phyloP scores from a whole-genome alignment of 768 basidiomycete species.

The Trametes gibbosa region DNA sequence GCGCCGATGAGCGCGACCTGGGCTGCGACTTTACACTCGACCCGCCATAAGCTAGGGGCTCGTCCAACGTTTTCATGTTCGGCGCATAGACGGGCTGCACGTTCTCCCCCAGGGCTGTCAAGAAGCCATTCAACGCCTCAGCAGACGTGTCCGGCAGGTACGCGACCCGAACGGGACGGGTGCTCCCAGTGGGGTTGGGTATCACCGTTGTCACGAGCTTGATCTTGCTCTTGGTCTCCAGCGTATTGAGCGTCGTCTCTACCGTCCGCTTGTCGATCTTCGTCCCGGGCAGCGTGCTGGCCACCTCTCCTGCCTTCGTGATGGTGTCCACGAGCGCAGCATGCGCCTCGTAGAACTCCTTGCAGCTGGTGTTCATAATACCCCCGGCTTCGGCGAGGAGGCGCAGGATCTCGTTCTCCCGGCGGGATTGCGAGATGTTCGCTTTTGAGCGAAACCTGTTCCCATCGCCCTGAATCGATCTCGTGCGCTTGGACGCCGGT shows the following conservation, averaged over 20 bases:
- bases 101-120: conserved; percentile 49
- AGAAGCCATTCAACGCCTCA: conserved; percentile 54
- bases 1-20: conserved; percentile 8
- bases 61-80: conserved; percentile 49
- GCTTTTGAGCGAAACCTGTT: conserved; percentile 36
- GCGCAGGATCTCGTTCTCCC: conserved; percentile 76
- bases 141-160: conserved; percentile 61
- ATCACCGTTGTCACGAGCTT: conserved; percentile 69
- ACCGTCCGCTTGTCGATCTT: conserved; percentile 75
- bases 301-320: conserved; percentile 57
- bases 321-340: conserved; percentile 58
- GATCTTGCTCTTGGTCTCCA: conserved; percentile 66
- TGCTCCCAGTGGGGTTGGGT: conserved; percentile 55
- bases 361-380: conserved; percentile 60
- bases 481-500: conserved; percentile 15
- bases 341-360: conserved; percentile 70
- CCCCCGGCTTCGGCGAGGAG: conserved; percentile 68
- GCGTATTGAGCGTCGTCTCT: conserved; percentile 50
- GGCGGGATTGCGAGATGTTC: conserved; percentile 75
- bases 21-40: conserved; percentile 19
- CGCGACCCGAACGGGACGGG: conserved; percentile 56
- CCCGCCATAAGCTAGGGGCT: conserved; percentile 55
- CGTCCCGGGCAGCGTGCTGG: conserved; percentile 67
- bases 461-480: conserved; percentile 3
- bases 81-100: conserved; percentile 25